These are phyloP conservation scores for Mycena albidolilacea DNA, from an alignment of 768 basidiomycete species.

Conservation along the genomic window DNA sequence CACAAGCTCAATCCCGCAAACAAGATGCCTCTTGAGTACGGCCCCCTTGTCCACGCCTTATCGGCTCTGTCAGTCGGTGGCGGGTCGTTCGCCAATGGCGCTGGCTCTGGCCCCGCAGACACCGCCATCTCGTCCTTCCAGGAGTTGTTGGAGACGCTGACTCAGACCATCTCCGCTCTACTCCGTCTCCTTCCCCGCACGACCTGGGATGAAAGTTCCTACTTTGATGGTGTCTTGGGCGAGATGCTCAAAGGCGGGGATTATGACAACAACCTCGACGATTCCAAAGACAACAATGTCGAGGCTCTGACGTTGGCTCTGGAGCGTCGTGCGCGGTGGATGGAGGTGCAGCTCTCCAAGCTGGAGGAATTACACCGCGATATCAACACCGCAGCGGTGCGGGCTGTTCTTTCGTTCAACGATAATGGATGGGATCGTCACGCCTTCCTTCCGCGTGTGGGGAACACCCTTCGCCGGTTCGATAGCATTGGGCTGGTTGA, in stretches of 20 bases:
- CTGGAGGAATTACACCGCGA: slow-evolving; percentile 91
- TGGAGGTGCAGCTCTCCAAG: slow-evolving; percentile 92
- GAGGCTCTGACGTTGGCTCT: slow-evolving; percentile 86
- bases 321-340: slow-evolving; percentile 92
- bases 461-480: slow-evolving; percentile 77
- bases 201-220: slow-evolving; percentile 92
- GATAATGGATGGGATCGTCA: slow-evolving; percentile 88
- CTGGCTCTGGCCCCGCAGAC: slow-evolving; percentile 91
- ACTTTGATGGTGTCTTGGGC: slow-evolving; percentile 87
- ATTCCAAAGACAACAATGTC: slow-evolving; percentile 87
- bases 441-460: slow-evolving; percentile 77
- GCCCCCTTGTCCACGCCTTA: slow-evolving; percentile 87
- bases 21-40: slow-evolving; percentile 88
- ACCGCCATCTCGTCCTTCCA: slow-evolving; percentile 93
- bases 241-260: slow-evolving; percentile 94
- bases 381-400: slow-evolving; percentile 90
- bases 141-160: slow-evolving; percentile 88
- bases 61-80: slow-evolving; percentile 90
- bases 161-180: slow-evolving; percentile 91
- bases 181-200: slow-evolving; percentile 88
- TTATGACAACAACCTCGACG: slow-evolving; percentile 89
- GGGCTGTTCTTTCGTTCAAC: slow-evolving; percentile 86
- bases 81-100: slow-evolving; percentile 85
- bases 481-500: slow-evolving; percentile 74
- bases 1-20: slow-evolving; percentile 81